Conservation (phyloP, 495 filamentous ascomycete species). For the Oidiodendron maius region DNA sequence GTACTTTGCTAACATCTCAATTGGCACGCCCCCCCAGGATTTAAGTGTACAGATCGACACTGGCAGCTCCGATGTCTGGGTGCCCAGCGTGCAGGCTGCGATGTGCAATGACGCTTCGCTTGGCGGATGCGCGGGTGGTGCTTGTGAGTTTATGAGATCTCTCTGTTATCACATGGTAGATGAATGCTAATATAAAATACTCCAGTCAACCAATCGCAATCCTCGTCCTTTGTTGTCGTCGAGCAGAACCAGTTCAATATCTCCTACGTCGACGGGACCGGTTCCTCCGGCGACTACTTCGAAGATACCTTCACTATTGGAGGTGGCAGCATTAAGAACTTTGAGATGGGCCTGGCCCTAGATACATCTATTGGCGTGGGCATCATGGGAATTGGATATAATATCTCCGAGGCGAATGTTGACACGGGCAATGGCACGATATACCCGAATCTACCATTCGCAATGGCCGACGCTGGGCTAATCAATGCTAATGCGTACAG, state of each 20-base stretch:
- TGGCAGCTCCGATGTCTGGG: slow-evolving; percentile 88
- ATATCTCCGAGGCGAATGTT: slow-evolving; percentile 70
- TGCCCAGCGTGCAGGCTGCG: slow-evolving; percentile 54
- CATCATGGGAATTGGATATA: slow-evolving; percentile 85
- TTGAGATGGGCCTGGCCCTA: slow-evolving; percentile 83
- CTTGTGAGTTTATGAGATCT: slow-evolving; percentile 45
- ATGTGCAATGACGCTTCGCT: slow-evolving; percentile 40
- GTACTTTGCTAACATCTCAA: slow-evolving; percentile 62
- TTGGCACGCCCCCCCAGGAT: slow-evolving; percentile 66
- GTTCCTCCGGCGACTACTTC: slow-evolving; percentile 73
- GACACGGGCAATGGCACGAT: slow-evolving; percentile 29
- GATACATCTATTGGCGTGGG: slow-evolving; percentile 65
- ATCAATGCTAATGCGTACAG: slow-evolving; percentile 85
- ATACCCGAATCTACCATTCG: slow-evolving; percentile 75
- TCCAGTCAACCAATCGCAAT: slow-evolving; percentile 53
- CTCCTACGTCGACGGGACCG: slow-evolving; percentile 77
- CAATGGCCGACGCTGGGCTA: slow-evolving; percentile 65
- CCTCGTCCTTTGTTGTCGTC: slow-evolving; percentile 63
- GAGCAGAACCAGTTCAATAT: slow-evolving; percentile 71
- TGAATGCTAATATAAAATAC: neutral
- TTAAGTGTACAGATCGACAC: slow-evolving; percentile 72
- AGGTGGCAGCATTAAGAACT: slow-evolving; percentile 51
- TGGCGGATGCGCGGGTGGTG: slow-evolving; percentile 38
- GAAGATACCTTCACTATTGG: slow-evolving; percentile 72
- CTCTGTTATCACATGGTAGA: too few species aligned